These are phyloP conservation scores for Penicillium argentinense DNA, from an alignment of 495 filamentous ascomycete species.

Conservation along the genomic window DNA sequence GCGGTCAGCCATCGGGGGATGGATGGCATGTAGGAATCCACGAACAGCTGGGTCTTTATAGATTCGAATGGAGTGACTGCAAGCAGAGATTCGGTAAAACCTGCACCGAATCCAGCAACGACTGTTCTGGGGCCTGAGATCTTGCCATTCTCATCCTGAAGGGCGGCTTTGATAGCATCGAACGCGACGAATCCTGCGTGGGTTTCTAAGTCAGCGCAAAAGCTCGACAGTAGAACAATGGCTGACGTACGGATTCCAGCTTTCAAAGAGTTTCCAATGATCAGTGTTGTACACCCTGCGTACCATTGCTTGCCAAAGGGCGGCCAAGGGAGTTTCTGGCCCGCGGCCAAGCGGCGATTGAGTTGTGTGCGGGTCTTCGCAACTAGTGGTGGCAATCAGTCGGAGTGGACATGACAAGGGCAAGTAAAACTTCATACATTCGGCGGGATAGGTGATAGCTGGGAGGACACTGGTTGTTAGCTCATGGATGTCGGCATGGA, in stretches of 20 bases:
- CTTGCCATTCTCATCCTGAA: slow-evolving; percentile 83
- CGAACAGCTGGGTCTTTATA: slow-evolving; percentile 89
- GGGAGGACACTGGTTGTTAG: slow-evolving; percentile 12
- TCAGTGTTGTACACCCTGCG: slow-evolving; percentile 93
- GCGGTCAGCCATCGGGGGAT: slow-evolving; percentile 16
- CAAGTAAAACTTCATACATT: slow-evolving; percentile 59
- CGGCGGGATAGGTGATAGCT: slow-evolving; percentile 97
- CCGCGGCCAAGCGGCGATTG: slow-evolving; percentile 76
- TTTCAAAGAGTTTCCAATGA: slow-evolving; percentile 94
- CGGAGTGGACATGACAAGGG: background rate
- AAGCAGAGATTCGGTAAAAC: slow-evolving; percentile 87
- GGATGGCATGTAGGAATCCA: too few relatives aligned
- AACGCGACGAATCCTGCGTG: slow-evolving; percentile 89
- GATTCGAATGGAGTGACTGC: slow-evolving; percentile 97
- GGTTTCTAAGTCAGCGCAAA: slow-evolving; percentile 3
- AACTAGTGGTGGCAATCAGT: slow-evolving; percentile 49
- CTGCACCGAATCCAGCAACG: slow-evolving; percentile 90
- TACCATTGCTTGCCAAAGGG: slow-evolving; percentile 96
- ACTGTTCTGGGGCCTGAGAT: slow-evolving; percentile 89
- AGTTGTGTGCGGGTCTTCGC: slow-evolving; percentile 95
- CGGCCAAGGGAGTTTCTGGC: slow-evolving; percentile 91
- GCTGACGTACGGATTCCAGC: slow-evolving; percentile 78
- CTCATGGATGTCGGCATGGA: background rate
- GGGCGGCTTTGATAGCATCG: slow-evolving; percentile 81
- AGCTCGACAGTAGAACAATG: background rate